These are phyloP conservation scores for Nakazawaea pomicola DNA, from an alignment of 805 yeast species.

Conservation along the genomic window DNA sequence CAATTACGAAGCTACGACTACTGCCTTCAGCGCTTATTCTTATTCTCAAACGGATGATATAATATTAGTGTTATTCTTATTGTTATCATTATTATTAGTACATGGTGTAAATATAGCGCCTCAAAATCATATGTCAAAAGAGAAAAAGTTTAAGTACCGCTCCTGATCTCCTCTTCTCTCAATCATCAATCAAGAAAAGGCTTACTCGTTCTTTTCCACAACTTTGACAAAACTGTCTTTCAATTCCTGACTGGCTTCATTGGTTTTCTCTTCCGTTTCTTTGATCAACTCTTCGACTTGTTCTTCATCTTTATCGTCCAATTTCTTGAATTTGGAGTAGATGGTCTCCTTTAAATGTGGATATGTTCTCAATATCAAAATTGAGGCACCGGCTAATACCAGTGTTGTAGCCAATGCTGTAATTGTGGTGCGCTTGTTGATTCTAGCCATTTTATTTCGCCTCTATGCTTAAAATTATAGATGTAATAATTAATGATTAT, in stretches of 20 bases:
- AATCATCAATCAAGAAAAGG: no score
- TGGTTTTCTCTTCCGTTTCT: neutral
- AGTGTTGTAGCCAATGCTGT: constrained; percentile 8
- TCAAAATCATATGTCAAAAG: constrained; percentile 1
- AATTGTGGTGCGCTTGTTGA: constrained; percentile 5
- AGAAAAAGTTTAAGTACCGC: no score
- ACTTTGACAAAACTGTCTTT: constrained; percentile 13
- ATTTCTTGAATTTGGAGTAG: neutral
- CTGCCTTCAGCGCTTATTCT: no score
- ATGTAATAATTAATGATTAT: neutral
- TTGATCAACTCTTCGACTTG: neutral
- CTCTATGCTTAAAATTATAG: neutral
- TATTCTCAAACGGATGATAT: no score
- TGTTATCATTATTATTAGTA: no score
- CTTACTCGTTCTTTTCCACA: neutral
- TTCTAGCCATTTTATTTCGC: constrained; percentile 3
- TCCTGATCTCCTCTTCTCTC: no score
- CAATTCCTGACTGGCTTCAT: neutral
- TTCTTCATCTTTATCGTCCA: neutral
- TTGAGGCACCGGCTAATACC: constrained; percentile 8
- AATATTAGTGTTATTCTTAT: no score
- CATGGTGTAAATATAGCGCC: no score
- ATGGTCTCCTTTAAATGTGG: constrained; percentile 10
- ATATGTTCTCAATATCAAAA: constrained; percentile 10
- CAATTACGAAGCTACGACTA: neutral